phyloP scores from a whole-genome alignment of 164 flowering plant species.

The Nymphaea colorata region DNA sequence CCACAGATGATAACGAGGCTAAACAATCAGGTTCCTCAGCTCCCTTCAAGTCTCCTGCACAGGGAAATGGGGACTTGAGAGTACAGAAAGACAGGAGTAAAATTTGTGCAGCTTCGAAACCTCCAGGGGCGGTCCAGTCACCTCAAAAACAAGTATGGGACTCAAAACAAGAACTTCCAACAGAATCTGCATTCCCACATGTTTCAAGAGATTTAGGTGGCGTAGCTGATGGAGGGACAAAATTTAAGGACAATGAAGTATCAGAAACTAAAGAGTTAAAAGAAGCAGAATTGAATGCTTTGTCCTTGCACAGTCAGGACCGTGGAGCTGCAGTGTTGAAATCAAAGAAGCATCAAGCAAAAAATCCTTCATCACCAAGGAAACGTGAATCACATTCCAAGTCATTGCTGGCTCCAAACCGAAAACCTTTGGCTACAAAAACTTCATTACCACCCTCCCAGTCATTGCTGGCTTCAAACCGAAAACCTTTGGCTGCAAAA shows the following conservation, averaged over 20 bases:
- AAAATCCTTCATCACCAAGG: neutral
- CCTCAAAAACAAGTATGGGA: neutral
- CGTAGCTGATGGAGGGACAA: neutral
- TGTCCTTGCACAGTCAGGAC: neutral
- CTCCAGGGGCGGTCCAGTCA: neutral
- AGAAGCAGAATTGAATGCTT: neutral
- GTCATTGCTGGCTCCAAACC: neutral
- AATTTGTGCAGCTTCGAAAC: neutral
- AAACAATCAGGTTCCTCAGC: neutral
- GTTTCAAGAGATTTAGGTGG: neutral
- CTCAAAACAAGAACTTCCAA: neutral
- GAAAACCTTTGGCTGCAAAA: neutral
- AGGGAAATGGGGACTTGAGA: neutral
- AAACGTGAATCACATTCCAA: neutral
- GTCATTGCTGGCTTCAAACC: neutral
- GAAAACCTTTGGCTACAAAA: neutral
- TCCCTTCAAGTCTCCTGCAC: neutral
- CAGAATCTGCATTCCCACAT: neutral
- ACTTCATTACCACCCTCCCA: neutral
- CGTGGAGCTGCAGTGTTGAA: neutral
- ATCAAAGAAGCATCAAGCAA: neutral
- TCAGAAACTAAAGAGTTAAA: neutral
- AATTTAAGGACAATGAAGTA: neutral
- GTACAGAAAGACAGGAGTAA: neutral
- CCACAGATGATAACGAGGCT: neutral